Percentiles rank a stretch among this genome's conserved stretches.
Conservation (phyloP, 352 stramenopile species). For the Phytopythium litorale region DNA sequence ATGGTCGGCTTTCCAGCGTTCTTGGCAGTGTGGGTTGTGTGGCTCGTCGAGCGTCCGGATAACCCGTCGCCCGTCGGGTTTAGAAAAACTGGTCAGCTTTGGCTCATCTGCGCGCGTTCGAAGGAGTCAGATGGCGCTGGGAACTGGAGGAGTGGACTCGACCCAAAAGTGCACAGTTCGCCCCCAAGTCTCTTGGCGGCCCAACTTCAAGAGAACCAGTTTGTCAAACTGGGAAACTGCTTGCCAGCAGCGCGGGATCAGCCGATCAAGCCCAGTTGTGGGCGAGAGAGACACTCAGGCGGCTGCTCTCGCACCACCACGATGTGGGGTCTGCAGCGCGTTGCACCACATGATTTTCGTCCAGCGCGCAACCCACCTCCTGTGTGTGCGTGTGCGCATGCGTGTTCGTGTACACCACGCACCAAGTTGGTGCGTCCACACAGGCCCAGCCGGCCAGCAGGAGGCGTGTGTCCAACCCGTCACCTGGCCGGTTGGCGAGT, state of each 20-base stretch:
- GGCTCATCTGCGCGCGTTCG: background rate
- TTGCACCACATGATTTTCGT: background rate
- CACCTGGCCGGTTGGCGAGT: background rate
- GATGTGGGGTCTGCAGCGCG: background rate
- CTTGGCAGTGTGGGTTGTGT: background rate
- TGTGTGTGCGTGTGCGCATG: background rate
- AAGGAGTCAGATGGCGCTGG: background rate
- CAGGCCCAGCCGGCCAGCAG: background rate
- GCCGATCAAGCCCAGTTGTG: background rate
- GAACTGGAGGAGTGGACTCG: background rate
- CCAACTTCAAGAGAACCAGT: conserved; percentile 1
- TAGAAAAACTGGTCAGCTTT: conserved; percentile 1
- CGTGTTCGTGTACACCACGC: no score
- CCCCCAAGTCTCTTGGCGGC: background rate
- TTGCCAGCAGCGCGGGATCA: background rate
- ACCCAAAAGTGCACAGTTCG: conserved; percentile 1
- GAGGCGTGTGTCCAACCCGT: background rate
- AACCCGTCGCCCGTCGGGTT: background rate
- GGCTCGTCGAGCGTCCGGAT: background rate
- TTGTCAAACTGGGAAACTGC: background rate
- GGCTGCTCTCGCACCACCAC: background rate
- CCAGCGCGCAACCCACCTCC: background rate
- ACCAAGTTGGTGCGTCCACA: no score
- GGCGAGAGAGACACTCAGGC: background rate
- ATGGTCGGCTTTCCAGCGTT: background rate